Evolutionary conservation across 176 grass and related monocot genomes (phyloP), one percentile per base, ranked within the genome.

Genomic region (Triticum dicoccoides): DNA sequence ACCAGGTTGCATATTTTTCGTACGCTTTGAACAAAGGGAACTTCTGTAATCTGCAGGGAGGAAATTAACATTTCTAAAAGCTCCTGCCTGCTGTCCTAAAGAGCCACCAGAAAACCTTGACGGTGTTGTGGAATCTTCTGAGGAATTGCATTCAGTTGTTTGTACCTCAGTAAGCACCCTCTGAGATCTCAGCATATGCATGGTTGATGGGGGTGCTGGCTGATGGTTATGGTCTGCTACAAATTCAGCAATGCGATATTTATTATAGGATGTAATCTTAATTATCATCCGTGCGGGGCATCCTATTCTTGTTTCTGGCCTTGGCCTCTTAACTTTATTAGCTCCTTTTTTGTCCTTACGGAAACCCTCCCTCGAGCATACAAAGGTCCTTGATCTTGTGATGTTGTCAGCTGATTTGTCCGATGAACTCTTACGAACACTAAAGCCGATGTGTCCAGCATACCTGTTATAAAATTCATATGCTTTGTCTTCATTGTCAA

Each of bases 301-400:
- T 20, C 95, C 92, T 66, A 97, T 91, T 88, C 95, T 89, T 83
- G 95, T 98, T 84, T 95, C 92, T 58, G 95, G 91, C 6, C 91
- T 65, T 62, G 95, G 92, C 67, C 89, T 95, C 69, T 95, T 95
- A 18, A 98, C 95, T 83, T 95, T 91, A 66, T 98, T 95, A 78
- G 88, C 89, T 47, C 91, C 93, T 73, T 98, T 98, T 90, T 98
- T 98, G 73, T 95, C 95, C 83, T 98, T 98, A 42, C 92, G 86
- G 29, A 95, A 98, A 82, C 95, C 92, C 93, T 98, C 91, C 90
- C 95, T 95, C 5, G 91, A 98, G 91, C 95, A 98, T 74, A 95
- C 91, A 91, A 91, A 98, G 6, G 91, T 95, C 87, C 95, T 95
- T 72, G 95, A 95, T 83, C 92, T 92, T 79, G 95, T 97, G 69